Evolutionary conservation across 179 eudicot genomes (phyloP), one percentile per base, ranked within the genome.

Genomic region (Beta macrorhiza): DNA sequence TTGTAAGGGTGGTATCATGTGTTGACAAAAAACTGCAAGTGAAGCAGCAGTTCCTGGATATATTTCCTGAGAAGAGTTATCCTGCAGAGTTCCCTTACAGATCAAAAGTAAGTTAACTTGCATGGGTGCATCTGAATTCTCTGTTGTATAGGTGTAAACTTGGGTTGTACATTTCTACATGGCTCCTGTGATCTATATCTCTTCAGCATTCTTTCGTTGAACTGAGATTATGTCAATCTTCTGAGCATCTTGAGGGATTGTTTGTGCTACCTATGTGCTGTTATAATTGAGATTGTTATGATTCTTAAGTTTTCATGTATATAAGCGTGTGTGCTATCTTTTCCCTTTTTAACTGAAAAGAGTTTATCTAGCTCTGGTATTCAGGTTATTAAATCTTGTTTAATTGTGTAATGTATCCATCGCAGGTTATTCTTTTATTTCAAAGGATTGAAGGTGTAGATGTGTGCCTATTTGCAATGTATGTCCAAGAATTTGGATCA

Each of bases 401-500:
- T 82, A 17, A 72, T 52, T 22, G 13, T 69, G 44, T 77, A 45
- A 14, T 7, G 29, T 81, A 51, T 78, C 61, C 61, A 56, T 74
- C 76, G 76, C 87, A 95, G 98, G 97, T 92, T 82, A 85, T 95
- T 74, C 92, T 92, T 73, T 81, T 95, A 84, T 95, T 95, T 85
- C 98, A 93, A 85, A 92, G 87, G 86, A 89, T 91, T 83, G 92
- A 87, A 79, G 97, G 97, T 37, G 97, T 93, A 64, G 97, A 95
- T 87, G 90, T 94, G 25, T 95, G 97, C 87, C 88, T 95, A 29
- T 95, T 93, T 86, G 92, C 90, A 61, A 88, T 95, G 94, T 95
- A 93, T 82, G 97, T 91, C 62, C 97, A 95, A 83, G 97, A 95
- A 89, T 95, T 82, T 85, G 98, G 98, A 75, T 91, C 97, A 68